Base-by-base conservation (phyloP, 2,329 filamentous ascomycete species). In the Zalaria obscura region DNA sequence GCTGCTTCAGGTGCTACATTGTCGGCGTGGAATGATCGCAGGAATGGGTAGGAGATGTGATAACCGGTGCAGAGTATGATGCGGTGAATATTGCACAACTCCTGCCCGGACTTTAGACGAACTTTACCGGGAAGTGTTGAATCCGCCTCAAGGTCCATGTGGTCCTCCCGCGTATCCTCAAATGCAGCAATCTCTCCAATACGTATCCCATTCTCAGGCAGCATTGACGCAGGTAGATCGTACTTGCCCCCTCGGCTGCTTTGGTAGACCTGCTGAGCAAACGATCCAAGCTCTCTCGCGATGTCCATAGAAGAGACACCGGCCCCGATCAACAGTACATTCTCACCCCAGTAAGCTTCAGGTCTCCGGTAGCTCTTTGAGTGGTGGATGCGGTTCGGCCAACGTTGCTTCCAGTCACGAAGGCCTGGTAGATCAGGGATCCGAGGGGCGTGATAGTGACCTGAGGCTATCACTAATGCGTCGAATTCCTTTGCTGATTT, bases 31-130 rank as follows among this genome's bases (percentile, higher is more conserved):
- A 70, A 62, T 6, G 71, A 55, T 0, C 61, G 54, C 0, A 85
- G 62, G 49, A 83, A 85, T 0, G 80, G 80, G 10, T 80, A 70
- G 0, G 75, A 74, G 9, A 76, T 75, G 50, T 80, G 72, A 50
- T 85, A 85, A 0, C 81, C 80, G 0, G 80, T 85, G 10, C 72
- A 76, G 4, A 85, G 53, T 18, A 85, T 66, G 0, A 85, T 66
- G 10, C 65, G 61, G 49, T 85, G 70, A 31, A 85, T 73, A 6
- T 68, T 63, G 18, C 61, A 61, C 0, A 85, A 50, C 1, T 58
- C 59, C 0, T 60, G 49, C 0, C 76, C 78, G 25, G 75, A 69
- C 35, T 64, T 67, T 1, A 84, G 58, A 0, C 66, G 60, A 1
- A 77, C 58, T 0, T 55, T 65, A 0, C 71, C 66, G 0, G 72